Base-by-base conservation (phyloP, 768 basidiomycete genomes). In the Hemileccinum impolitum region DNA sequence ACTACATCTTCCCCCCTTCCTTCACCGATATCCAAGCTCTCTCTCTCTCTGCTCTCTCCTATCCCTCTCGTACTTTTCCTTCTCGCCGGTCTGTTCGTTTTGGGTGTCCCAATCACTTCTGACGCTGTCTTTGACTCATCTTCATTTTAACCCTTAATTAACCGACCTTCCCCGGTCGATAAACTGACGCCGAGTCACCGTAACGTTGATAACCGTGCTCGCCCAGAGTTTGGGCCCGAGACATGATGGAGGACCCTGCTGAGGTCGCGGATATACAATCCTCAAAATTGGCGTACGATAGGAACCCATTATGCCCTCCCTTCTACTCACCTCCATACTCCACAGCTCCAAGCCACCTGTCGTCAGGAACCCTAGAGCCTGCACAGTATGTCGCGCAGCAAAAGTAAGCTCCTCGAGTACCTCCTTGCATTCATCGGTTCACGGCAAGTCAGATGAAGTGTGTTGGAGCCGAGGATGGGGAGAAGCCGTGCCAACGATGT, bases 401-500 rank as follows among this genome's bases (percentile, higher is more conserved):
- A 92, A 92, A 80, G 90, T 85, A 54, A 39, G 49, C 43, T 32
- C 53, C 45, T 40, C 54, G 35, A 47, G 50, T 52, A 52, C 46
- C 45, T 17, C 51, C 48, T 45, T 39, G 43, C 47, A 55, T 46
- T 47, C 34, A 26, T 18, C 45, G 21, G 42, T 47, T 68, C 50
- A 63, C 52, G 40, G 39, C 46, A 31, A 43, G 44, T 38, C 57
- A 92, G 90, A 93, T 93, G 90, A 90, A 91, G 67, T 93, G 90
- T 60, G 89, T 92, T 51, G 90, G 88, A 39, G 86, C 90, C 43
- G 90, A 93, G 64, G 89, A 92, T 60, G 88, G 89, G 51, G 76
- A 81, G 53, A 83, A 82, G 59, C 81, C 79, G 26, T 93, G 90
- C 64, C 88, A 92, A 65, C 84, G 90, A 43, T 93, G 90, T 71